Conservation (phyloP, 1,139 yeast genomes). For the Candida tetrigidarum region DNA sequence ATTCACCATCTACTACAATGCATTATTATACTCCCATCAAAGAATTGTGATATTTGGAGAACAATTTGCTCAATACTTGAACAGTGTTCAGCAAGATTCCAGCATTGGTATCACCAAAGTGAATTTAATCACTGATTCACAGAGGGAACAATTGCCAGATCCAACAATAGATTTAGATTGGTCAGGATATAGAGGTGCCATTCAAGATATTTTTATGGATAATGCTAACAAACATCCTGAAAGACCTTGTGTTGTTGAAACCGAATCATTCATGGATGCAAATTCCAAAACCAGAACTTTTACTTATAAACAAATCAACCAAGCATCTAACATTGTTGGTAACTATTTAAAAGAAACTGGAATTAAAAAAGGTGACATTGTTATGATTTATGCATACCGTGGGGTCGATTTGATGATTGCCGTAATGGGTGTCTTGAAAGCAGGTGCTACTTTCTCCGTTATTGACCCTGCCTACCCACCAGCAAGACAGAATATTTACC, state of each 20-base stretch:
- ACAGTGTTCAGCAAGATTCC: constrained; percentile 32
- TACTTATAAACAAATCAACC: constrained; percentile 83
- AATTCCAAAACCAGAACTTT: constrained; percentile 67
- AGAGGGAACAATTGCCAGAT: constrained; percentile 70
- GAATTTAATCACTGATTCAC: constrained; percentile 68
- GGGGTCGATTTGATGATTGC: constrained; percentile 97
- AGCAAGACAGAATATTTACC: constrained; percentile 91
- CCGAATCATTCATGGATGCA: constrained; percentile 68
- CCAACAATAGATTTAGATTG: constrained; percentile 89
- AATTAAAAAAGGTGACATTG: constrained; percentile 88
- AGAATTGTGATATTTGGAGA: constrained; percentile 74
- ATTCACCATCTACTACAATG: constrained; percentile 65
- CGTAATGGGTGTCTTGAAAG: constrained; percentile 96
- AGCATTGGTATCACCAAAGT: constrained; percentile 58
- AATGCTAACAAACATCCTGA: constrained; percentile 87
- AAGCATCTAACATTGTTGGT: constrained; percentile 94
- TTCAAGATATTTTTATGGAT: constrained; percentile 88
- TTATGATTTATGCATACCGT: constrained; percentile 96
- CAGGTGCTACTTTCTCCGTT: constrained; percentile 98
- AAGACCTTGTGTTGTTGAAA: constrained; percentile 89
- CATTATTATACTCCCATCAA: constrained; percentile 70
- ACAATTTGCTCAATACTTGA: constrained; percentile 64
- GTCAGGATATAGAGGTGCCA: constrained; percentile 91
- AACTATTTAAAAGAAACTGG: constrained; percentile 84
- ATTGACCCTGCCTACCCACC: constrained; percentile 99